These are phyloP conservation scores for Cladosporium sp. DNA, from an alignment of 2,329 filamentous ascomycete species.

Conservation along the genomic window DNA sequence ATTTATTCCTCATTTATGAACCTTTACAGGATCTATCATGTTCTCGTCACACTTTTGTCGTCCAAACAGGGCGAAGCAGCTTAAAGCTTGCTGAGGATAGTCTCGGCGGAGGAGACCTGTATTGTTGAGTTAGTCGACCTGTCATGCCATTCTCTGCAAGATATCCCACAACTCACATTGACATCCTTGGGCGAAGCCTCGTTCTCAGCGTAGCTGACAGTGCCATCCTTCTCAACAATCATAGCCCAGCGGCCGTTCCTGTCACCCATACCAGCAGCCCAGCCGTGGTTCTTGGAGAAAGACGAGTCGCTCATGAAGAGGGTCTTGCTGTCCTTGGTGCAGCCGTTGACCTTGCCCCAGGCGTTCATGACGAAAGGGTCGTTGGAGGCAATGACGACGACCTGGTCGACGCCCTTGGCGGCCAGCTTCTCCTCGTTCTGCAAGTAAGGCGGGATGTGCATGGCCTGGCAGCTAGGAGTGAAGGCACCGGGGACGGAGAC, in stretches of 20 bases:
- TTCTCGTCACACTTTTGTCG: slow-evolving; percentile 1
- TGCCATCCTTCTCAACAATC: slow-evolving; percentile 75
- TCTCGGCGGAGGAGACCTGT: slow-evolving; percentile 52
- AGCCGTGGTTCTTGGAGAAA: slow-evolving; percentile 78
- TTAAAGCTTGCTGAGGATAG: slow-evolving; percentile 53
- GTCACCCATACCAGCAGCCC: slow-evolving; percentile 67
- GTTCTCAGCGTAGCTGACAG: slow-evolving; percentile 76
- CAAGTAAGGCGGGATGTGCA: slow-evolving; percentile 80
- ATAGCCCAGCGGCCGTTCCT: slow-evolving; percentile 79
- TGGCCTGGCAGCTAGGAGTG: slow-evolving; percentile 81
- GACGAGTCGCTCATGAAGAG: slow-evolving; percentile 78
- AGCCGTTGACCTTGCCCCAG: slow-evolving; percentile 84
- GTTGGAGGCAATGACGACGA: slow-evolving; percentile 81
- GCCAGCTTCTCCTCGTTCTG: slow-evolving; percentile 69
- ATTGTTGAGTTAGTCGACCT: background rate
- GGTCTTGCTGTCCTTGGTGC: slow-evolving; percentile 71
- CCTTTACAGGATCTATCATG: slow-evolving; percentile 18
- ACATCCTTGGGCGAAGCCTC: slow-evolving; percentile 60
- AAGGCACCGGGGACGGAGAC: slow-evolving; percentile 75
- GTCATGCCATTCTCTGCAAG: background rate
- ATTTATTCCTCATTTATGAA: slow-evolving; percentile 9
- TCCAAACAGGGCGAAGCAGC: background rate
- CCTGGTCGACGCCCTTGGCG: slow-evolving; percentile 78
- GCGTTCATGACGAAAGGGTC: slow-evolving; percentile 86
- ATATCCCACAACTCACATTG: slow-evolving; percentile 41